Evolutionary conservation across 176 grass and related monocot genomes (phyloP).

Genomic region (Ampelocalamus luodianensis): DNA sequence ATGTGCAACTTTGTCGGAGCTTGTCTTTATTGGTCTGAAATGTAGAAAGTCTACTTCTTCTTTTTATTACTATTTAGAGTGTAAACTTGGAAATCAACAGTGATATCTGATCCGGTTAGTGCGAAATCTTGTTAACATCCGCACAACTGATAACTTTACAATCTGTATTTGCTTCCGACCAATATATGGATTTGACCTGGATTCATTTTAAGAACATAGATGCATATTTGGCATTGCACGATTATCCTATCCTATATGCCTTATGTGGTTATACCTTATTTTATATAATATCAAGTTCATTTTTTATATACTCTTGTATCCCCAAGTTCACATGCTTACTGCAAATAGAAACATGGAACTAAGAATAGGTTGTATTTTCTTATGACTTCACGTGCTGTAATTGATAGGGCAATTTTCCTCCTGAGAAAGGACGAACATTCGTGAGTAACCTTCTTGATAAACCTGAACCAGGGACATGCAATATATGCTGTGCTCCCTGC

Average conservation of each 20-base stretch:
- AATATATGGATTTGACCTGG: not conserved
- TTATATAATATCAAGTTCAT: not conserved
- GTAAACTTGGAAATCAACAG: not conserved
- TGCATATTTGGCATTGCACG: not conserved
- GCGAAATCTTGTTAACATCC: not conserved
- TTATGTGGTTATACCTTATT: conserved; percentile 22
- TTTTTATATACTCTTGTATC: not conserved
- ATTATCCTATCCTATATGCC: not conserved
- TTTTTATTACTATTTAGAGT: not conserved
- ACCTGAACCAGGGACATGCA: conserved; percentile 39
- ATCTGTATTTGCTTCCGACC: not conserved
- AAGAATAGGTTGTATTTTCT: not conserved
- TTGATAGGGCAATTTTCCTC: conserved; percentile 14
- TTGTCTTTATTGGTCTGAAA: not conserved
- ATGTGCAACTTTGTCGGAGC: not conserved
- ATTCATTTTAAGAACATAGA: conserved; percentile 10
- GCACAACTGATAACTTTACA: not conserved
- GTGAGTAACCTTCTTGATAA: conserved; percentile 17
- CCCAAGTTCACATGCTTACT: not conserved
- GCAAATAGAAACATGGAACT: too few relatives aligned
- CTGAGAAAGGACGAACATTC: conserved; percentile 23
- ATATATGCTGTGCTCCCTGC: conserved; percentile 31
- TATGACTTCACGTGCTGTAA: not conserved
- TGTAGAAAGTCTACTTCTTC: not conserved
- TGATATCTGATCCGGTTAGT: not conserved